A percentile compares a stretch with the other conserved stretches of the same genome.
These are phyloP conservation scores for Sicyos edulis DNA, from an alignment of 306 rosid species.

Conservation along the genomic window DNA sequence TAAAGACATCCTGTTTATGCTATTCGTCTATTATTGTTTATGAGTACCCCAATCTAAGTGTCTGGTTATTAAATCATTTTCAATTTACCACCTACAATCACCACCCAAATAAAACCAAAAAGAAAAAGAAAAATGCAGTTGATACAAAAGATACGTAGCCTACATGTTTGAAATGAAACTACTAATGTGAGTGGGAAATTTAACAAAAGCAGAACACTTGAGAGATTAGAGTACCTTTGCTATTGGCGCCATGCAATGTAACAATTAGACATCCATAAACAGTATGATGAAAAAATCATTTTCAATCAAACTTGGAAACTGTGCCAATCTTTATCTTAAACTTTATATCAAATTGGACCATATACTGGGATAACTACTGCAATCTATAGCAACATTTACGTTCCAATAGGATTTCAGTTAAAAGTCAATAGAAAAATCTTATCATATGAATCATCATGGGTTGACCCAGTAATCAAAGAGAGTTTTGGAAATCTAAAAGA, in stretches of 20 bases:
- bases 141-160: background rate
- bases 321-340: background rate
- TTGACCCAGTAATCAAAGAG: too few relatives aligned
- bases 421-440: background rate
- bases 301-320: background rate
- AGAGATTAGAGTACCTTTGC: slow-evolving; percentile 8
- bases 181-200: background rate
- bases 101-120: slow-evolving; percentile 4
- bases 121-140: background rate
- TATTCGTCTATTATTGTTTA: background rate
- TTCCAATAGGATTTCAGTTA: background rate
- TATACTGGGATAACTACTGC: too few relatives aligned
- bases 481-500: too few relatives aligned
- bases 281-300: background rate
- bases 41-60: background rate
- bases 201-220: background rate
- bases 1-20: background rate
- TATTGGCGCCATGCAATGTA: background rate
- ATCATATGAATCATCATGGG: background rate
- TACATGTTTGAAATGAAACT: background rate
- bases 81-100: background rate
- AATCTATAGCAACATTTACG: background rate
- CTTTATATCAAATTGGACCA: background rate
- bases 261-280: background rate
- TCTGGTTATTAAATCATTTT: background rate